These are phyloP conservation scores for Alternaria alternata DNA, from an alignment of 2,329 filamentous ascomycete genomes.

Conservation along the genomic window DNA sequence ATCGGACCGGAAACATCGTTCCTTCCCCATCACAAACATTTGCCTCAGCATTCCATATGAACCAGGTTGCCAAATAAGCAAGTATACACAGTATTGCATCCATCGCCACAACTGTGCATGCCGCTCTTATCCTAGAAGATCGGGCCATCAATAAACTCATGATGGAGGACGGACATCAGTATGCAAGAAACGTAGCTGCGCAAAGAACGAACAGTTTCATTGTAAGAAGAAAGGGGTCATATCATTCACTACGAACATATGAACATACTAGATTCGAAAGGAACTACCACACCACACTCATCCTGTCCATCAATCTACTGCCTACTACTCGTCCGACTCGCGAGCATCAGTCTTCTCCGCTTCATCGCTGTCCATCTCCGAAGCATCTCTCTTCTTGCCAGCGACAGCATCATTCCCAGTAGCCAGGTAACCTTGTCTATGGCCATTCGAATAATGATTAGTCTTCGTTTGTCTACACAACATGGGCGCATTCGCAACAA, in stretches of 20 bases:
- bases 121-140: too few relatives aligned
- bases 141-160: too few relatives aligned
- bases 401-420: background rate
- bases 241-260: background rate
- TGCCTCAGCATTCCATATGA: background rate
- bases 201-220: background rate
- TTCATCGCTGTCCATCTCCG: background rate
- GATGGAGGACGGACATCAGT: background rate
- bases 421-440: background rate
- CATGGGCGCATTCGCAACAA: conserved; percentile 4
- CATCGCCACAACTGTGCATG: background rate
- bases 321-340: background rate
- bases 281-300: background rate
- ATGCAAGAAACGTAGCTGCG: background rate
- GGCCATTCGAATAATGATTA: conserved; percentile 5
- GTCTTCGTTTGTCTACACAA: background rate
- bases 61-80: background rate
- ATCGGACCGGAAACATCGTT: background rate
- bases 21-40: background rate
- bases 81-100: background rate
- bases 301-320: background rate
- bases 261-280: too few relatives aligned
- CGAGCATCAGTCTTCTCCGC: background rate
- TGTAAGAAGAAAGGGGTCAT: background rate
- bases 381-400: background rate